Base-by-base conservation (phyloP, 345 rosid genomes). In the Ailanthus altissimus region DNA sequence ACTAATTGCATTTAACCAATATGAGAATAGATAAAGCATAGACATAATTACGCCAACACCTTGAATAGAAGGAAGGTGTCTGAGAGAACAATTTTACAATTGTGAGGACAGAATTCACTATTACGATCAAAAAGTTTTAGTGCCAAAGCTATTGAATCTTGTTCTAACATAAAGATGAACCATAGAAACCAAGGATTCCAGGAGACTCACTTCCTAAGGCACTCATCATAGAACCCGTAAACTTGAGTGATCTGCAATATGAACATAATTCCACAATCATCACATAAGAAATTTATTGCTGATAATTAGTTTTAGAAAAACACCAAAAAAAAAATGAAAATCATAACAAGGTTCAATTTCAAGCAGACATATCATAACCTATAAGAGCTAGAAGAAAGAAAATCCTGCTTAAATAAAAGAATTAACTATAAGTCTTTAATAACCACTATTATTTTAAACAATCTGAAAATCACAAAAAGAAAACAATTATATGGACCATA, bases 171-270 rank as follows among this genome's bases (percentile, higher is more conserved):
- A 47, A 58, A 57, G 50, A 63, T 15, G 64, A 61, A 32, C 68
- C 36, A 21, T 68, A 75, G 6, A 62, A 63, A 66, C 46, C 21
- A 67, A 72, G 71, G 28, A 51, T 23, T 69, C 72, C 68, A 76
- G 80, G 58, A 76, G 38, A 89, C 99, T 93, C 85, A 95, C 99
- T 95, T 95, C 85, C 99, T 84, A 74, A 95, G 90, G 85, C 99
- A 95, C 81, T 95, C 99, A 79, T 93, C 99, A 84, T 95, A 95
- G 84, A 95, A 95, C 51, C 99, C 99, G 92, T 95, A 93, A 79
- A 95, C 99, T 84, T 93, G 98, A 81, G 99, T 95, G 72, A 95
- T 93, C 99, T 95, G 97, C 89, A 83, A 70, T 68, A 56, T 43
- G 79, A 72, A 79, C 16, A 80, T 59, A 51, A 77, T 50, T 16